Percentiles rank a stretch among this genome's conserved stretches.
These are phyloP conservation scores for Volvariella volvacea DNA, from an alignment of 1,284 basidiomycete genomes.

Conservation along the genomic window DNA sequence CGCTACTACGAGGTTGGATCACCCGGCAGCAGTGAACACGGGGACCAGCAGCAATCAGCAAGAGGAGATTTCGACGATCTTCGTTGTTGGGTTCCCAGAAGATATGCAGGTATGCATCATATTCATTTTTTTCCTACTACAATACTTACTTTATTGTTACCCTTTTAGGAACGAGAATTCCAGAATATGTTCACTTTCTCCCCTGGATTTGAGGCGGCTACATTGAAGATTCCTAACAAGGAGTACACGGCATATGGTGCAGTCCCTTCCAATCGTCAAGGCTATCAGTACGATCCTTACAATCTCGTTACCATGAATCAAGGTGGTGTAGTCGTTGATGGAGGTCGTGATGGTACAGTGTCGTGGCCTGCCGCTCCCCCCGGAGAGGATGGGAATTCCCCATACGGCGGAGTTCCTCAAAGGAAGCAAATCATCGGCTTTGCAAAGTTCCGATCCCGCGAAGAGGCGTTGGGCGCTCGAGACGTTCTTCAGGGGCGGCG, in stretches of 20 bases:
- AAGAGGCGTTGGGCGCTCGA: slow-evolving; percentile 83
- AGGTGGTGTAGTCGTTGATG: slow-evolving; percentile 69
- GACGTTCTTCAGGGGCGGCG: slow-evolving; percentile 88
- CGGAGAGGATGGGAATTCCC: slow-evolving; percentile 23
- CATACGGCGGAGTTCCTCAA: slow-evolving; percentile 42
- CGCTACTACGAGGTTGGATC: slow-evolving; percentile 11
- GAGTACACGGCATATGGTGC: slow-evolving; percentile 68
- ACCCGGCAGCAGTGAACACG: slow-evolving; percentile 14
- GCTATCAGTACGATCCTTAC: slow-evolving; percentile 58
- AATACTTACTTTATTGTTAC: slow-evolving; percentile 14
- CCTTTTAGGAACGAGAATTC: slow-evolving; percentile 87
- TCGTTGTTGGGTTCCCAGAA: slow-evolving; percentile 98
- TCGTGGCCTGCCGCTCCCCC: slow-evolving; percentile 52
- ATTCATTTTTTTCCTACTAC: slow-evolving; percentile 6
- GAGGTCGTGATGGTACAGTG: slow-evolving; percentile 59
- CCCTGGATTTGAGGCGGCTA: slow-evolving; percentile 93
- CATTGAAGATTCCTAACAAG: slow-evolving; percentile 93
- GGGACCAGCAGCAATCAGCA: slow-evolving; percentile 15
- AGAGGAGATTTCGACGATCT: slow-evolving; percentile 97
- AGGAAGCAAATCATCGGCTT: slow-evolving; percentile 98
- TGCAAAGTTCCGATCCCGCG: slow-evolving; percentile 87
- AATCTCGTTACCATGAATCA: slow-evolving; percentile 74
- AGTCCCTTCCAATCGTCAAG: slow-evolving; percentile 18
- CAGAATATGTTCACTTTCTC: slow-evolving; percentile 99
- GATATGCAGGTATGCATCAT: slow-evolving; percentile 82